Conservation (phyloP, 331 rosid species). For the Rhamnella rubrinervis region DNA sequence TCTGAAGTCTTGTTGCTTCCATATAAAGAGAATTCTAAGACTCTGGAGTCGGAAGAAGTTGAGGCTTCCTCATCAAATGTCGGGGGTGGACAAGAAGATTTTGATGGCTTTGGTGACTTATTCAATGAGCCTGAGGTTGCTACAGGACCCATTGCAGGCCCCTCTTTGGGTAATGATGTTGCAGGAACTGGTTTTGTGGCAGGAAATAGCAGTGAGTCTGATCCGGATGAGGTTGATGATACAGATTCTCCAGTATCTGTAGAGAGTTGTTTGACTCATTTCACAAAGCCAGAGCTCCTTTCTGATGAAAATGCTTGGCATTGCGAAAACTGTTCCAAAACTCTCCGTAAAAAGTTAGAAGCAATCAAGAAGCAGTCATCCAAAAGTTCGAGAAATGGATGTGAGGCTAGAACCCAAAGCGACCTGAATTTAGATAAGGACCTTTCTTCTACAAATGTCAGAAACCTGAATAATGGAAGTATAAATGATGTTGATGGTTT, state of each 20-base stretch:
- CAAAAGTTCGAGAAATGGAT: conserved; percentile 31
- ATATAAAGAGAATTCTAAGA: conserved; percentile 50
- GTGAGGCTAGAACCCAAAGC: conserved; percentile 31
- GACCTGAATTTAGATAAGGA: conserved; percentile 32
- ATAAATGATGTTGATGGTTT: conserved; percentile 19
- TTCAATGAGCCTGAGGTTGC: conserved; percentile 79
- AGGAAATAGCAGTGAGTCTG: conserved; percentile 71
- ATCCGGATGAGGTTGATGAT: conserved; percentile 95
- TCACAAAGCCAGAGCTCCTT: conserved; percentile 89
- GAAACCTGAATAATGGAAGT: conserved; percentile 39
- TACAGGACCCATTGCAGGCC: conserved; percentile 67
- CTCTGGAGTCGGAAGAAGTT: conserved; percentile 46
- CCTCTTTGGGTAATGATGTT: conserved; percentile 47
- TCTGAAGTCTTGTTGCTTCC: conserved; percentile 77
- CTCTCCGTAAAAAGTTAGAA: conserved; percentile 46
- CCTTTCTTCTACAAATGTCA: conserved; percentile 31
- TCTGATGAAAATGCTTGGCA: conserved; percentile 88
- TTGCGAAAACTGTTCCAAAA: conserved; percentile 83
- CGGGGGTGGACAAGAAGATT: conserved; percentile 62
- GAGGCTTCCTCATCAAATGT: conserved; percentile 59
- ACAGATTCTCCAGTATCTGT: conserved; percentile 82
- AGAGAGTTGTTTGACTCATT: conserved; percentile 83
- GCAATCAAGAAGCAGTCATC: conserved; percentile 31
- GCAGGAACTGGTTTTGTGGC: conserved; percentile 45
- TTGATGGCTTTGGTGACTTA: conserved; percentile 81